Base-by-base conservation (phyloP, 169 alveolate genomes). In the Plasmodium falciparum region DNA sequence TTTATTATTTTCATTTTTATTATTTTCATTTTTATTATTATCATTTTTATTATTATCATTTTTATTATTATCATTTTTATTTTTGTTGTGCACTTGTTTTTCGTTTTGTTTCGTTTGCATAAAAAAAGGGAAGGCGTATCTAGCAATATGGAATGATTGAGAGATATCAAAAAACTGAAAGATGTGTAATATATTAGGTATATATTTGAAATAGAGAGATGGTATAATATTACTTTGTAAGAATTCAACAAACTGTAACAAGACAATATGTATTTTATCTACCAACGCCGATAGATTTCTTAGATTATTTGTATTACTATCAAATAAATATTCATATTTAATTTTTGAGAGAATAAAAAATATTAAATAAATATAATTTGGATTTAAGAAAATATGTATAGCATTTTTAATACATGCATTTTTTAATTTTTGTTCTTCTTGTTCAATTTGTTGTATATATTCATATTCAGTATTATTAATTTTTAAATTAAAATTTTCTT, bases 271-370 rank as follows among this genome's bases (percentile, higher is more conserved):
- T 24, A 65, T 70, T 52, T 78, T 65, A 20, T 78, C 89, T 0
- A 78, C 52, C 9, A 78, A 15, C 6, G 71, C 65, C 3, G 89
- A 78, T 11, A 78, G 5, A 24, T 78, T 78, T 66, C 76, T 78
- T 65, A 78, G 56, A 59, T 78, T 78, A 52, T 24, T 65, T 0
- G 89, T 78, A 43, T 78, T 78, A 66, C 89, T 78, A 52, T 78
- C 89, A 70, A 52, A 78, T 52, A 78, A 59, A 70, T 78, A 78
- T 63, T 78, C 89, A 52, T 65, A 50, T 78, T 78, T 78, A 43
- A 78, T 50, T 78, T 78, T 78, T 2, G 89, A 78, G 7, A 78
- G 39, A 1, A 58, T 78, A 45, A 26, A 78, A 33, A 78, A 66
- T 11, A 78, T 24, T 15, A 78, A 59, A 45, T 78, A 78, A 0